Base-by-base conservation (phyloP, 2,329 filamentous ascomycete genomes). In the Pseudopithomyces maydicus region DNA sequence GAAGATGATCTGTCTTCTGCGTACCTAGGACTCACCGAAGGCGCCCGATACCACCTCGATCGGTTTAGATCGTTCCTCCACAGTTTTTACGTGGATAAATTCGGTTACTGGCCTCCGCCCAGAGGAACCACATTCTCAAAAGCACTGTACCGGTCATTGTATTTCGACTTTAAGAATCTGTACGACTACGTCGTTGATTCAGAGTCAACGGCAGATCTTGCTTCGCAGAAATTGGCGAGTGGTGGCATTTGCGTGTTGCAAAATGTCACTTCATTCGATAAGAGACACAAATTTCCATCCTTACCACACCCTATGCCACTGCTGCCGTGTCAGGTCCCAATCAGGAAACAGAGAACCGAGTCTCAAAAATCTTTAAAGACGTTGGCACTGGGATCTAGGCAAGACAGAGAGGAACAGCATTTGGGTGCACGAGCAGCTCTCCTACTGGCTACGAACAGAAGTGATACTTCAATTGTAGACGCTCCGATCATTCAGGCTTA, bases 201-300 rank as follows among this genome's bases (percentile, higher is more conserved):
- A 5, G 77, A 76, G 2, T 85, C 84, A 20, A 83, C 81, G 0
- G 72, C 76, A 3, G 77, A 80, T 11, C 75, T 84, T 36, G 77
- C 75, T n/a, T 81, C 80, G 51, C 82, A 86, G 1, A 78, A 80
- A 7, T 77, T 82, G 20, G 83, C 85, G 0, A 84, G 84, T 44
- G 89, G 88, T 4, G 90, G 89, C 0, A 85, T 92, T 7, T 91
- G 88, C 68, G 85, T 88, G 0, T 74, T 90, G 44, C 89, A 92
- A 65, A 87, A 86, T 49, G 79, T 94, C 3, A 79, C 85, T 54
- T 81, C 83, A 0, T 92, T 94, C 60, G 88, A 94, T 66, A 67
- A 74, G 22, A 80, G 84, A 20, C 83, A 89, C 61, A 81, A 81
- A 6, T 89, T 86, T 68, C 68, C 76, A 1, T 76, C 88, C 0